These are phyloP conservation scores for Xerocomus cyaneibrunnescens DNA, from an alignment of 1,284 basidiomycete genomes.

Conservation along the genomic window DNA sequence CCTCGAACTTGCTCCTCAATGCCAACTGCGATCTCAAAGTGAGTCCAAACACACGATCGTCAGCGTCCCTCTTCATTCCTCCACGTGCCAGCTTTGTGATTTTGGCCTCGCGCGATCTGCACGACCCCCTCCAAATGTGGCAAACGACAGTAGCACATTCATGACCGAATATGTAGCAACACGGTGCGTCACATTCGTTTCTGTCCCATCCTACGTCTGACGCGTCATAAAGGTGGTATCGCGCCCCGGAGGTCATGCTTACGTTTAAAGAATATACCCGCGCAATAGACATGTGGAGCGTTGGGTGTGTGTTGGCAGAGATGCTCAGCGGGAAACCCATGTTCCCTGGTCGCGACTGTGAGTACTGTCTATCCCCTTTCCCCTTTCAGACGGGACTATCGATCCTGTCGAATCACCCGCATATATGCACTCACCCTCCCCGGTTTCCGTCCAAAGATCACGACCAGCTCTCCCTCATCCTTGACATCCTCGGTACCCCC, in stretches of 20 bases:
- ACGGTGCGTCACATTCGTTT: slow-evolving; percentile 41
- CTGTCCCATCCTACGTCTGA: background rate
- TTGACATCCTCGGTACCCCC: slow-evolving; percentile 89
- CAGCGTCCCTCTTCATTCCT: slow-evolving; percentile 5
- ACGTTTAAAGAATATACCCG: slow-evolving; percentile 94
- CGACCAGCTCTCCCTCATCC: slow-evolving; percentile 85
- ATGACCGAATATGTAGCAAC: slow-evolving; percentile 97
- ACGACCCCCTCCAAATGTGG: slow-evolving; percentile 75
- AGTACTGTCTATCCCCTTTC: slow-evolving; percentile 21
- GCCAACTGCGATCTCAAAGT: slow-evolving; percentile 96
- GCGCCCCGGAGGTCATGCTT: slow-evolving; percentile 94
- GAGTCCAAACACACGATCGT: slow-evolving; percentile 13
- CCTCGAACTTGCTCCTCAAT: slow-evolving; percentile 89
- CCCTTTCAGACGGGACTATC: too few relatives aligned
- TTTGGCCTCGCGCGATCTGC: slow-evolving; percentile 90
- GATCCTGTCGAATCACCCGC: too few relatives aligned
- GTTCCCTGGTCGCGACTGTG: slow-evolving; percentile 87
- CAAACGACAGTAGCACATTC: slow-evolving; percentile 82
- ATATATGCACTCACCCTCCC: background rate
- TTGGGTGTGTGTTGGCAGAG: slow-evolving; percentile 92
- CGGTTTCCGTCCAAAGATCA: slow-evolving; percentile 50
- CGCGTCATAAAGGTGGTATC: slow-evolving; percentile 71
- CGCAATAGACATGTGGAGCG: slow-evolving; percentile 92
- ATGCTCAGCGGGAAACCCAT: slow-evolving; percentile 90
- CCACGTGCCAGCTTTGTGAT: slow-evolving; percentile 70